Evolutionary conservation across 306 rosid genomes (phyloP), one percentile per base, ranked within the genome.

Genomic region (Ceratonia siliqua): DNA sequence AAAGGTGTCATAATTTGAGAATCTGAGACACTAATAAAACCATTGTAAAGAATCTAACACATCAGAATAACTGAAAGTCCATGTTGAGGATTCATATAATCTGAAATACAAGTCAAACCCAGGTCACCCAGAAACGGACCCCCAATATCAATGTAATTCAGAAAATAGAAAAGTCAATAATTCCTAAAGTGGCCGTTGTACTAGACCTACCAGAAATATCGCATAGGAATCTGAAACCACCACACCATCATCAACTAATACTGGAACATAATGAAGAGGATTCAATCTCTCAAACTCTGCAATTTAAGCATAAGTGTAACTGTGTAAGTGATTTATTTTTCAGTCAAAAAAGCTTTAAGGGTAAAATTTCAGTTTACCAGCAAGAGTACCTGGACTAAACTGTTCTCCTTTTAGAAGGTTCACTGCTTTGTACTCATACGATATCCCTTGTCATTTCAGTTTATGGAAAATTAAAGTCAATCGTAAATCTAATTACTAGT

Each of bases 191-290:
- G 17, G 64, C 42, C 27, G 53, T 76, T 36, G 41, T 62, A 59
- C 18, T 55, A 56, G 36, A 66, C 85, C 57, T 59, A 83, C 90
- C 87, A 78, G 80, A 54, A 83, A 62, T 66, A 86, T 86, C 38
- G 87, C 90, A 70, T 24, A 78, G 33, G 90, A 83, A 54, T 86
- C 87, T 17, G 86, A 78, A 71, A 86, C 43, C 74, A 81, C 87
- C 30, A 50, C 59, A n/a, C 58, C 58, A 62, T 78, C 83, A 77
- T 86, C 87, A 27, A 83, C 87, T 53, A 86, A 78, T 71, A 83
- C 84, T 0, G 90, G 87, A 22, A 86, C 90, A 50, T 25, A 86
- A 27, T 62, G 81, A 15, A 86, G 82, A 74, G 85, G 85, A 56
- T 83, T 86, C 69, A 83, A 39, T 38, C 80, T 77, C 82, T 81